These are phyloP conservation scores for Trichosporon ovoides DNA, from an alignment of 1,284 basidiomycete genomes.

Conservation along the genomic window DNA sequence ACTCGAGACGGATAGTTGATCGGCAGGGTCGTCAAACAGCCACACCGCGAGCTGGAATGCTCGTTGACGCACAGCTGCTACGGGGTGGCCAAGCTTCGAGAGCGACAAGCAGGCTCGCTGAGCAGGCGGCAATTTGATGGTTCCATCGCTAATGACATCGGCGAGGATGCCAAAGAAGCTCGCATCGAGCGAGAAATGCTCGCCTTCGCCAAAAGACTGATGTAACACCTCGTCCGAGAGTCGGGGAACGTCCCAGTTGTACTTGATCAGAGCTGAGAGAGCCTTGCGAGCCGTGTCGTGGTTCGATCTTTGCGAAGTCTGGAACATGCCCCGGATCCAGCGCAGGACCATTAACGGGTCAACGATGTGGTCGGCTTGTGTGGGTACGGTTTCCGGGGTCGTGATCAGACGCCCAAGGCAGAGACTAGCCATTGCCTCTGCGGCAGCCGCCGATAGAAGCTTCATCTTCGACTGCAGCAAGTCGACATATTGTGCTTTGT, in stretches of 20 bases:
- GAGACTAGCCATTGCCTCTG: constrained; percentile 77
- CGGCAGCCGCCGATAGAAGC: constrained; percentile 67
- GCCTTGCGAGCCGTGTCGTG: constrained; percentile 58
- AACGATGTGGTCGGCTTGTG: constrained; percentile 39
- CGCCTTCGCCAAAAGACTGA: constrained; percentile 62
- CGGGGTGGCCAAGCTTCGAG: constrained; percentile 76
- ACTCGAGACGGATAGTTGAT: constrained; percentile 56
- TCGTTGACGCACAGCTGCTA: constrained; percentile 61
- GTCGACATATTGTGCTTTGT: constrained; percentile 56
- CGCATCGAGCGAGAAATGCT: constrained; percentile 47
- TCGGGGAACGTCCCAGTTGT: constrained; percentile 58
- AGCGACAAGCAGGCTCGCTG: constrained; percentile 77
- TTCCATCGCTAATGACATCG: constrained; percentile 54
- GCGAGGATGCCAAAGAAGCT: constrained; percentile 73
- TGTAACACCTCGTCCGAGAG: constrained; percentile 67
- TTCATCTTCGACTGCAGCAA: constrained; percentile 66
- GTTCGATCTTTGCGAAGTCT: constrained; percentile 39
- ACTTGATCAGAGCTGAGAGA: constrained; percentile 63
- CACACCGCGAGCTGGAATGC: constrained; percentile 75
- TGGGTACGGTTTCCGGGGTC: constrained; percentile 33
- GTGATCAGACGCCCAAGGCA: constrained; percentile 58
- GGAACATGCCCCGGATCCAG: constrained; percentile 52
- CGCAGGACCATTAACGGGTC: constrained; percentile 49
- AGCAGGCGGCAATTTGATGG: constrained; percentile 56
- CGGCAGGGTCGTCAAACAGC: constrained; percentile 54